Evolutionary conservation across 2,329 filamentous ascomycete species (phyloP), one percentile per base, ranked within the genome.

Genomic region (Cladosporium sp.): DNA sequence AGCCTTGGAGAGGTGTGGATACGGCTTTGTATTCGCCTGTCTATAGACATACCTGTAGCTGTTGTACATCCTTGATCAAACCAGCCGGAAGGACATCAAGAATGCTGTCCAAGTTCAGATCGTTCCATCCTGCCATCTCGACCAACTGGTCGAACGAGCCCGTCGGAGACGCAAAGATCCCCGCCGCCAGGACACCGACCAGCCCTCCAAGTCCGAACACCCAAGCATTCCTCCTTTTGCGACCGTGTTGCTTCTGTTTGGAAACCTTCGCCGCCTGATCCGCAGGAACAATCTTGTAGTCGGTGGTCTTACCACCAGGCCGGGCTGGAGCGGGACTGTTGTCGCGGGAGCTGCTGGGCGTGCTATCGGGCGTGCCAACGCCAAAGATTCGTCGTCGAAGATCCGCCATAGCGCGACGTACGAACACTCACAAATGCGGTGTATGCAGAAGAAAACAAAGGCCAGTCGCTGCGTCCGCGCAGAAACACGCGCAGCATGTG

Each of bases 201-300:
- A 99, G 74, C 48, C 93, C 92, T 34, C 95, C 95, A 23, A 99
- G 83, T 11, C 89, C 81, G 78, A 99, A 98, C 30, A 97, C 91
- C 74, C 96, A 87, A 2, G 89, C 89, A 77, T 88, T 91, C 68
- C 89, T 88, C 71, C 91, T 87, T 79, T 94, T 96, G 64, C 74
- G 79, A 26, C 71, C 78, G 13, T 23, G 34, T 71, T 63, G 74
- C 71, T 65, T 65, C 23, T 65, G 48, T 64, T 67, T 68, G 49
- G 56, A 57, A 66, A 81, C 75, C 67, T 79, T 78, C 61, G 81
- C 74, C 66, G 85, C 78, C 70, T 83, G 82, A 65, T 82, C 79
- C 8, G 80, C 79, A 11, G 83, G 79, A n/a, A 85, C 79, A n/a
- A 86, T 75, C 64, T 80, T 81, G 66, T 85, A 78, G 63, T 85